phyloP scores from a whole-genome alignment of 176 grass and related monocot species.

The Avena eriantha region DNA sequence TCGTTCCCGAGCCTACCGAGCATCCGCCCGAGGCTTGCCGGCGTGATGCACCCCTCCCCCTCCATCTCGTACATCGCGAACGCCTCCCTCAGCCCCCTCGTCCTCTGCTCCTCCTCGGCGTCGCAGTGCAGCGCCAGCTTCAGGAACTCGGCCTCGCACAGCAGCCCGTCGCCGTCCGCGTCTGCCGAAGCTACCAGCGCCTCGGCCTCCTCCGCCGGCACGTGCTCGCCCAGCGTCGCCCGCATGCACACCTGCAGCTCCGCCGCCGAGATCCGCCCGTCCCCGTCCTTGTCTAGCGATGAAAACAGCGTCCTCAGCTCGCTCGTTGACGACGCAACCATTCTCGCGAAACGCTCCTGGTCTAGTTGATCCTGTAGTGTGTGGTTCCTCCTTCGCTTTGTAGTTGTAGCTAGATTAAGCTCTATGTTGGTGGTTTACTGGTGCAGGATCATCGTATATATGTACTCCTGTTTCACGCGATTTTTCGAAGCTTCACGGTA shows the following conservation, averaged over 20 bases:
- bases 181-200: constrained; percentile 43
- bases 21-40: not conserved
- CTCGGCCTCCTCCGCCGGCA: constrained; percentile 40
- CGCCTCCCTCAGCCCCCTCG: constrained; percentile 8
- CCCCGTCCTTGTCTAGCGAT: constrained; percentile 34
- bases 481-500: constrained; percentile 52
- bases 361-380: not conserved
- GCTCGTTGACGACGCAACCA: constrained; percentile 19
- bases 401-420: not conserved
- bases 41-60: constrained; percentile 21
- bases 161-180: constrained; percentile 48
- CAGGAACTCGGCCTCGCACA: no score
- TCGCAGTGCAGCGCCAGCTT: no score
- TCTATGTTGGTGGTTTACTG: not conserved
- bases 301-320: constrained; percentile 23
- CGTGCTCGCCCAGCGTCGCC: constrained; percentile 32
- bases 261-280: constrained; percentile 41
- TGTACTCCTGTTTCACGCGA: not conserved
- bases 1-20: not conserved
- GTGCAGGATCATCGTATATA: not conserved
- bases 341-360: not conserved
- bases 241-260: constrained; percentile 51
- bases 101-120: no score
- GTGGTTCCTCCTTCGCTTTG: not conserved
- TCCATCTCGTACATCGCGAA: constrained; percentile 57